Evolutionary conservation across 371 early-diverging fungal species (phyloP).

Genomic region (Choanephora cucurbitarum): DNA sequence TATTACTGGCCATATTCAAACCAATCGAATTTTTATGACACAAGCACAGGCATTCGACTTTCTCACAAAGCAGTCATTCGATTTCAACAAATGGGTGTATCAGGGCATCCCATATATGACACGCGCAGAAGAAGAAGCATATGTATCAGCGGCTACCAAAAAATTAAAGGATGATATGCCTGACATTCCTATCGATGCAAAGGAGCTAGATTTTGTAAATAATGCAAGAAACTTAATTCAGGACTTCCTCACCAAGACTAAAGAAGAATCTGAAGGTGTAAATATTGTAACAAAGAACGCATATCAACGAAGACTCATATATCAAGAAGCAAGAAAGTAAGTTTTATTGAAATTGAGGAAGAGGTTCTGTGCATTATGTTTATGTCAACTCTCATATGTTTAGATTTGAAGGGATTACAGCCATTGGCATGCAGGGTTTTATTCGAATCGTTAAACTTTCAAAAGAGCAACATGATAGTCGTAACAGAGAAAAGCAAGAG

Average conservation of each 20-base stretch:
- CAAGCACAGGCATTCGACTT: slow-evolving; percentile 82
- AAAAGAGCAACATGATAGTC: slow-evolving; percentile 40
- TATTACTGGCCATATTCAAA: slow-evolving; percentile 57
- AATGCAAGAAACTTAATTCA: slow-evolving; percentile 44
- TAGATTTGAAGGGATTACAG: slow-evolving; percentile 44
- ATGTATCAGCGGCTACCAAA: slow-evolving; percentile 44
- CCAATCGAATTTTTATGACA: slow-evolving; percentile 64
- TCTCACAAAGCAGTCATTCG: slow-evolving; percentile 72
- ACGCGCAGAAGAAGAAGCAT: slow-evolving; percentile 58
- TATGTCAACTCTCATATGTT: background rate
- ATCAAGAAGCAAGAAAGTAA: slow-evolving; percentile 68
- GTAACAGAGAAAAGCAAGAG: slow-evolving; percentile 31
- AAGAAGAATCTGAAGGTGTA: slow-evolving; percentile 39
- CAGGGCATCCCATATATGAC: slow-evolving; percentile 81
- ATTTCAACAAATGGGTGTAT: slow-evolving; percentile 83
- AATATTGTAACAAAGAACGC: slow-evolving; percentile 54
- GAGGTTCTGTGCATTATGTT: no score
- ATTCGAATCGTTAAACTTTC: slow-evolving; percentile 45
- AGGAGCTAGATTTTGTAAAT: slow-evolving; percentile 55
- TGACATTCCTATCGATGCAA: slow-evolving; percentile 64
- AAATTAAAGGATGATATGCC: slow-evolving; percentile 56
- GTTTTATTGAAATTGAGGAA: no score
- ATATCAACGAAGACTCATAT: slow-evolving; percentile 65
- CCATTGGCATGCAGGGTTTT: slow-evolving; percentile 47
- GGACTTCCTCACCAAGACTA: slow-evolving; percentile 44